Evolutionary conservation across 306 rosid genomes (phyloP), one percentile per base, ranked within the genome.

Genomic region (Nissolia schottii): DNA sequence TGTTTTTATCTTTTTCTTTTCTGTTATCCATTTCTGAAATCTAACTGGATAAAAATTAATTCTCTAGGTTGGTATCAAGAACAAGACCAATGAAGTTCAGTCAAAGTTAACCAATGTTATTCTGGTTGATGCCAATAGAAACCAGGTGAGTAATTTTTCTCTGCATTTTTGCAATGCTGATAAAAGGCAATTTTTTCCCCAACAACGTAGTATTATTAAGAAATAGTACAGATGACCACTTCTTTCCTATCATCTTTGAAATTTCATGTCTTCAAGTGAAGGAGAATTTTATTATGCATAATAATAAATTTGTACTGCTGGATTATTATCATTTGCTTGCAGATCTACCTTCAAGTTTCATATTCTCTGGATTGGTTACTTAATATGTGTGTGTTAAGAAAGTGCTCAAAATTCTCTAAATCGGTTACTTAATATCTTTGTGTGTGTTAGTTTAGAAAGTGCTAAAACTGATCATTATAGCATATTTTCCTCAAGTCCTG

Each of bases 41-140:
- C 43, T 67, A 63, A 25, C 38, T 73, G 43, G 51, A 57, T 70
- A 40, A 28, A 80, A 27, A 41, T 34, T 48, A 67, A 55, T 77
- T 73, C 20, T 65, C 11, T 73, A 95, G 99, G 96, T 95, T 66
- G 99, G 99, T 35, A 75, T 95, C 54, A 91, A 80, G 83, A 82
- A 85, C 85, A 95, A 85, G 84, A 86, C 96, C 72, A 84, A 66
- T 80, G 99, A 95, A 78, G 90, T 88, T 49, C 97, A 88, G 76
- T 84, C 97, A 24, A 95, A 88, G 84, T 77, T 95, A 70, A 76
- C 90, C 51, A 89, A 88, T 73, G 84, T 64, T 72, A 79, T 92
- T 83, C 59, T 88, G 65, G 77, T 95, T 72, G 99, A 95, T 55
- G 87, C 83, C 60, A 92, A 88, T 72, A 87, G 87, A 78, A 95